phyloP scores from a whole-genome alignment of 2,329 filamentous ascomycete genomes.

The Microthyrium microscopicum region DNA sequence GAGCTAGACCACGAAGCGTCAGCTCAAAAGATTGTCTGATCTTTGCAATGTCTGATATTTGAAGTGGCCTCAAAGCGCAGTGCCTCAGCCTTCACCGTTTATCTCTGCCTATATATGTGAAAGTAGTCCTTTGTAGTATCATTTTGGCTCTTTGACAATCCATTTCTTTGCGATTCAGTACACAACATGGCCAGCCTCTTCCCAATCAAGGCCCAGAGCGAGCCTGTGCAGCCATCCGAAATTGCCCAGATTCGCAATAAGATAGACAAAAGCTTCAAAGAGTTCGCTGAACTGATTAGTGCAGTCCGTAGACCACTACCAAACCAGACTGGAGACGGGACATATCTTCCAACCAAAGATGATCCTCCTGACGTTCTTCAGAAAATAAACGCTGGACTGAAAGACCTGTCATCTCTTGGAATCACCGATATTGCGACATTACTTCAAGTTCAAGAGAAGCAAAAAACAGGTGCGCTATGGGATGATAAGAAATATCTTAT shows the following conservation, averaged over 20 bases:
- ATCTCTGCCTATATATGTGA: too few species aligned
- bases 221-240: constrained; percentile 4
- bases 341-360: constrained; percentile 28
- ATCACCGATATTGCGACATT: constrained; percentile 21
- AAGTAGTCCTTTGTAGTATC: too few species aligned
- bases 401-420: constrained; percentile 18
- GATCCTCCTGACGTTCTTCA: constrained; percentile 1
- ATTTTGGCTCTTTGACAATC: too few species aligned
- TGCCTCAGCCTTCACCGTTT: too few species aligned
- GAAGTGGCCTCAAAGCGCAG: too few species aligned
- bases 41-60: too few species aligned
- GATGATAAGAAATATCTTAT: constrained; percentile 47
- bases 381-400: background rate
- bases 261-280: constrained; percentile 24
- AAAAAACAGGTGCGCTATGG: constrained; percentile 32
- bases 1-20: too few species aligned
- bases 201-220: constrained; percentile 5
- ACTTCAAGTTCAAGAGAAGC: constrained; percentile 19
- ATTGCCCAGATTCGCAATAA: constrained; percentile 12
- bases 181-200: too few species aligned
- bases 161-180: too few species aligned
- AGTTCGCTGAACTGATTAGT: constrained; percentile 30
- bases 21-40: too few species aligned
- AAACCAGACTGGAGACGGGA: constrained; percentile 45
- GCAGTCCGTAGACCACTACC: constrained; percentile 47